These are phyloP conservation scores for Paramecium sexaurelia DNA, from an alignment of 73 alveolate genomes.

Conservation along the genomic window DNA sequence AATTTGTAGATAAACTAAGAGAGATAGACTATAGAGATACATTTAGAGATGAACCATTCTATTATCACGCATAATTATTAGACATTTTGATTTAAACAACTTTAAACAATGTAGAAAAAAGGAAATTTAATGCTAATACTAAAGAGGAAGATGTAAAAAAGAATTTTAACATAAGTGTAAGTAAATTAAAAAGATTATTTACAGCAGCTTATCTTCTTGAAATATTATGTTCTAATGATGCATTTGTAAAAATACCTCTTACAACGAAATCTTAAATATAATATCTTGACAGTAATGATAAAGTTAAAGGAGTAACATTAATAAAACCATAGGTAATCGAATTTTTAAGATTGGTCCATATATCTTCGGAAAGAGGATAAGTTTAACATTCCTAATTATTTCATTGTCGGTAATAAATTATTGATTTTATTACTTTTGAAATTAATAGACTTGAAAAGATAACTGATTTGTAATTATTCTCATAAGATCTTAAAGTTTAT, in stretches of 20 bases:
- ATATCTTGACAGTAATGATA: slow-evolving; percentile 17
- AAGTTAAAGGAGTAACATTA: slow-evolving; percentile 15
- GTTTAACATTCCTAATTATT: slow-evolving; percentile 56
- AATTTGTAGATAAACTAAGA: slow-evolving; percentile 21
- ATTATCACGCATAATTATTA: slow-evolving; percentile 32
- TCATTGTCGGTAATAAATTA: neutral
- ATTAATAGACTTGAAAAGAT: slow-evolving; percentile 20
- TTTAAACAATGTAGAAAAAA: slow-evolving; percentile 26
- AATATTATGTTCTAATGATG: neutral
- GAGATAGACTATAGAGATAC: slow-evolving; percentile 66
- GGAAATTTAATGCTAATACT: neutral
- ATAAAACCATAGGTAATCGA: slow-evolving; percentile 44
- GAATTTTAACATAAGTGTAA: slow-evolving; percentile 29
- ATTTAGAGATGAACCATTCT: slow-evolving; percentile 67
- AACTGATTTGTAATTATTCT: neutral
- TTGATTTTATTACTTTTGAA: slow-evolving; percentile 45
- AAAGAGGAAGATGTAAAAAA: slow-evolving; percentile 31
- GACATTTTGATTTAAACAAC: slow-evolving; percentile 60
- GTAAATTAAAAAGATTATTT: slow-evolving; percentile 11
- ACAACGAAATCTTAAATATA: neutral
- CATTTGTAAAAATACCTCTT: neutral
- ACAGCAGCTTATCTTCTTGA: neutral
- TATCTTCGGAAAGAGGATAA: slow-evolving; percentile 57
- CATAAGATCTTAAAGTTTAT: neutral
- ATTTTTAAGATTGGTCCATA: slow-evolving; percentile 60